Evolutionary conservation across 192 early-diverging fungal genomes (phyloP), one percentile per base, ranked within the genome.

Genomic region (Coemansia asiatica): DNA sequence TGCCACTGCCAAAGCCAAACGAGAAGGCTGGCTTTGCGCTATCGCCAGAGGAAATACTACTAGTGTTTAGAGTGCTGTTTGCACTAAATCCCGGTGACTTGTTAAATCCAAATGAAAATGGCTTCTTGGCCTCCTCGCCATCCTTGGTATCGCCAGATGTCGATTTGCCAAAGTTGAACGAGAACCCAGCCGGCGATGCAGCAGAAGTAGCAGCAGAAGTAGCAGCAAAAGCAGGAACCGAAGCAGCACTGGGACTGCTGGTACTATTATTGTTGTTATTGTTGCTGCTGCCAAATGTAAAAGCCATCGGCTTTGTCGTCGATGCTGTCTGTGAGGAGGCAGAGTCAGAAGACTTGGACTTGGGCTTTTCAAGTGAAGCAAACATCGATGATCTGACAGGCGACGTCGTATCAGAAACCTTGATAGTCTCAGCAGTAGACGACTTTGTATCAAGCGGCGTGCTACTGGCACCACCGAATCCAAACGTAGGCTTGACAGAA

Each of bases 61-160:
- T 13, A 44, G 56, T 16, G 28, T 12, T 44, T 13, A 16, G 15
- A 12, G 40, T 2, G 15, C 40, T 44, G 15, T 44, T 22, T 51
- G 27, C 27, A 28, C 54, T 13, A 26, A 46, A 28, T 3, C 54
- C 55, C 1, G 47, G 21, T 1, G 46, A 25, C 27, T 65, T 61
- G 19, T 26, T 53, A 35, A 81, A 75, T 1, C 73, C 73, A 63
- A 81, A 81, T 16, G 68, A 74, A 36, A 81, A 81, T 4, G 69
- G 63, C 40, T 69, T 74, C 28, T 75, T 75, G n/a, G 64, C 40
- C 22, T 58, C 57, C 1, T 61, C 63, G 16, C 46, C 28, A 40
- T 25, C 38, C 26, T 60, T 58, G 68, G 35, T 56, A n/a, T 38
- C 50, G 54, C 31, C 29, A 29, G 6, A 29, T 35, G 67, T 8